A percentile compares a stretch with the other conserved stretches of the same genome.
These are phyloP conservation scores for Fusarium abutilonis DNA, from an alignment of 2,329 filamentous ascomycete genomes.

Conservation along the genomic window DNA sequence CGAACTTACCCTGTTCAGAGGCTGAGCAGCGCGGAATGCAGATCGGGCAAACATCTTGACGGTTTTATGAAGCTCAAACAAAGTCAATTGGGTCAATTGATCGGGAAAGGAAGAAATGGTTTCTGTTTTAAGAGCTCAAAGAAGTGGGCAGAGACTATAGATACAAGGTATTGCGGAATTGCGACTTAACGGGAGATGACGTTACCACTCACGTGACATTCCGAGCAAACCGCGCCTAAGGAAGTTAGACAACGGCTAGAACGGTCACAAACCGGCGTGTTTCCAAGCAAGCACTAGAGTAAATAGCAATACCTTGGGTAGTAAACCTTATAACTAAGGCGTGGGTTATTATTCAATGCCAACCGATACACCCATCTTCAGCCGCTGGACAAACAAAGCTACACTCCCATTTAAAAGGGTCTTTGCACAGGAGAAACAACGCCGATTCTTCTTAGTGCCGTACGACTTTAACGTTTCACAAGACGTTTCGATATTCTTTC, in stretches of 20 bases:
- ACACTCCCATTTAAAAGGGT: too few species aligned
- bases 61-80: constrained; percentile 26
- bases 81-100: constrained; percentile 43
- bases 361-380: too few species aligned
- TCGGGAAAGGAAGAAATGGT: constrained; percentile 17
- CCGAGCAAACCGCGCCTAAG: constrained; percentile 10
- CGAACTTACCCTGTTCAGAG: constrained; percentile 69
- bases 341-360: too few species aligned
- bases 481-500: too few species aligned
- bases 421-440: too few species aligned
- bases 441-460: too few species aligned
- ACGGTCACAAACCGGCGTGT: too few species aligned
- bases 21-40: constrained; percentile 70
- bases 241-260: background rate
- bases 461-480: too few species aligned
- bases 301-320: too few species aligned
- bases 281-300: too few species aligned
- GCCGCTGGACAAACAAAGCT: too few species aligned
- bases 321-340: too few species aligned
- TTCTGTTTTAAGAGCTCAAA: constrained; percentile 21
- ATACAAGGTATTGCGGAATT: constrained; percentile 16
- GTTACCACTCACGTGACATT: constrained; percentile 38
- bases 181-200: constrained; percentile 29
- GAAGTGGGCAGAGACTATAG: constrained; percentile 25
- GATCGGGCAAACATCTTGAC: constrained; percentile 73